These are phyloP conservation scores for Knoxdaviesia capensis DNA, from an alignment of 2,329 filamentous ascomycete genomes.

Conservation along the genomic window DNA sequence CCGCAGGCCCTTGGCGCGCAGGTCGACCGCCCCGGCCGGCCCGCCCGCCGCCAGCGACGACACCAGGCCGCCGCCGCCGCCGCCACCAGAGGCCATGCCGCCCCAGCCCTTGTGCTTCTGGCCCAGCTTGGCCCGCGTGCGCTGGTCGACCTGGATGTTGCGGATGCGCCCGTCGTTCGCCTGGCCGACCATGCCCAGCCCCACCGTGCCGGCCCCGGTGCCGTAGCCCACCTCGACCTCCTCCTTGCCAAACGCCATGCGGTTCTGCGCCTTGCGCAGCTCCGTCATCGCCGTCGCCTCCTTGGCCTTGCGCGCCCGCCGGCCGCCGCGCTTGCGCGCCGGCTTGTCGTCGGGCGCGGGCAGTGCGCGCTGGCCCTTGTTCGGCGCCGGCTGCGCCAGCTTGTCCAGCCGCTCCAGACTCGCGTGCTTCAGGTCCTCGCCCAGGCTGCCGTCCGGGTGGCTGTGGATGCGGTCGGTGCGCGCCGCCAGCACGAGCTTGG, in stretches of 20 bases:
- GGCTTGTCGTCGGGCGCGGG: slow-evolving; percentile 93
- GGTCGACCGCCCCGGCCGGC: slow-evolving; percentile 38
- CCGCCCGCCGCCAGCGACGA: slow-evolving; percentile 69
- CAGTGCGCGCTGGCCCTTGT: slow-evolving; percentile 69
- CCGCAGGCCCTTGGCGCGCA: slow-evolving; percentile 62
- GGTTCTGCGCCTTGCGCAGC: slow-evolving; percentile 84
- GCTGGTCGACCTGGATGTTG: slow-evolving; percentile 73
- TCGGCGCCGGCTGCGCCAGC: slow-evolving; percentile 75
- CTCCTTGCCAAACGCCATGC: slow-evolving; percentile 89
- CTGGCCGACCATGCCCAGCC: slow-evolving; percentile 89
- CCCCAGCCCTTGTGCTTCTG: slow-evolving; percentile 97
- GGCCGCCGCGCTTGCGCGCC: slow-evolving; percentile 74
- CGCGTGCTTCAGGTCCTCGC: slow-evolving; percentile 61
- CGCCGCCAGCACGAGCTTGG: slow-evolving; percentile 84
- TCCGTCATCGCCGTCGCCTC: slow-evolving; percentile 96
- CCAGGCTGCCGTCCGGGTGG: slow-evolving; percentile 61
- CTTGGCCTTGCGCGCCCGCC: slow-evolving; percentile 82
- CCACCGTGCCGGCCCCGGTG: slow-evolving; percentile 63
- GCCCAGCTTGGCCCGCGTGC: slow-evolving; percentile 79
- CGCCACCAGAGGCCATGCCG: slow-evolving; percentile 26
- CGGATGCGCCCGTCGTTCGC: slow-evolving; percentile 77
- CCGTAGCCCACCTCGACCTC: slow-evolving; percentile 88
- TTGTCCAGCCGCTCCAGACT: slow-evolving; percentile 81
- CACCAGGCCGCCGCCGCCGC: slow-evolving; percentile 41
- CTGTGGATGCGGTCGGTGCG: slow-evolving; percentile 75